phyloP scores from a whole-genome alignment of 345 rosid genomes.

The Erodium maritimum region DNA sequence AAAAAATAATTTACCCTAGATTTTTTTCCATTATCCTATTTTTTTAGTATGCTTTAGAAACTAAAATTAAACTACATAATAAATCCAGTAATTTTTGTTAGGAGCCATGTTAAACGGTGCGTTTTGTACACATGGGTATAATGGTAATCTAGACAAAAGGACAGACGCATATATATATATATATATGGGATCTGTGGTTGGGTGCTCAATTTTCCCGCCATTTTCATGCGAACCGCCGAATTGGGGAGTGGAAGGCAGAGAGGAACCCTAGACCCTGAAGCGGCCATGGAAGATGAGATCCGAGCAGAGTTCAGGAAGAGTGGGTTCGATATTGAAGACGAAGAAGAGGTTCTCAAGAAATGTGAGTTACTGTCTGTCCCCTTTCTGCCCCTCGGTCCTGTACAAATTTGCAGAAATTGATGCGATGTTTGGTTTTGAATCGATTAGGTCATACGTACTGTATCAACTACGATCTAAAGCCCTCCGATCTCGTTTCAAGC shows the following conservation, averaged over 20 bases:
- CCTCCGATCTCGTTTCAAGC: slow-evolving; percentile 76
- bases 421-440: neutral
- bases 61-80: no score
- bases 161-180: no score
- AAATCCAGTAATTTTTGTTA: no score
- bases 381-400: neutral
- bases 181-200: no score
- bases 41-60: no score
- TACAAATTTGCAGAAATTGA: slow-evolving; percentile 6
- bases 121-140: no score
- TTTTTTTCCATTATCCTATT: no score
- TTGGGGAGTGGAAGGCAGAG: slow-evolving; percentile 6
- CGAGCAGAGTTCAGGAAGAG: slow-evolving; percentile 49
- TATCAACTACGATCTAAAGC: slow-evolving; percentile 52
- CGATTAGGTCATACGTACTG: slow-evolving; percentile 61
- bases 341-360: slow-evolving; percentile 55
- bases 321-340: slow-evolving; percentile 50
- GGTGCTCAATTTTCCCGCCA: slow-evolving; percentile 45
- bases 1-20: no score
- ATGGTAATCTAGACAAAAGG: no score
- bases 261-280: slow-evolving; percentile 9
- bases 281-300: slow-evolving; percentile 60
- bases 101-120: no score
- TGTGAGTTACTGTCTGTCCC: slow-evolving; percentile 23
- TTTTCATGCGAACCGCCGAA: slow-evolving; percentile 14